Evolutionary conservation across 176 grass and related monocot genomes (phyloP).

Genomic region (Oryza meyeriana): DNA sequence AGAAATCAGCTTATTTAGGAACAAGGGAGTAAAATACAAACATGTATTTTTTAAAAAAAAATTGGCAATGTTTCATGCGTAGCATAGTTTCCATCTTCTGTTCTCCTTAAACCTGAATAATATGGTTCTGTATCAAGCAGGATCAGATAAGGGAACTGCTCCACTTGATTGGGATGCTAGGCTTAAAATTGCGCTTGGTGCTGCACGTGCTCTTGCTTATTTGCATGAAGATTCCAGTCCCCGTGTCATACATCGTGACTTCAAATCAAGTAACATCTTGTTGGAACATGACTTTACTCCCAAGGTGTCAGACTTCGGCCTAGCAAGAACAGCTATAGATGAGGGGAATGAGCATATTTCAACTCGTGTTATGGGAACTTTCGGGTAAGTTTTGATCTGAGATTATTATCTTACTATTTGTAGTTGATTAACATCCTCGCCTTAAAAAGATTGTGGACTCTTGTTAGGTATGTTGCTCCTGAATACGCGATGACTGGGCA

Average conservation of each 20-base stretch:
- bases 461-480: slow-evolving; percentile 83
- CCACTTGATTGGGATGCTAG: slow-evolving; percentile 79
- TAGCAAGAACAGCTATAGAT: slow-evolving; percentile 72
- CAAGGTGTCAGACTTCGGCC: slow-evolving; percentile 95
- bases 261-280: slow-evolving; percentile 98
- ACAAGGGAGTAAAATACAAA: no score
- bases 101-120: slow-evolving; percentile 6
- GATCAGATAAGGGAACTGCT: slow-evolving; percentile 56
- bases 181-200: slow-evolving; percentile 90
- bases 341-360: slow-evolving; percentile 92
- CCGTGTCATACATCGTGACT: slow-evolving; percentile 98
- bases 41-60: slow-evolving; percentile 6
- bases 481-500: slow-evolving; percentile 99
- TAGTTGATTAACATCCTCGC: slow-evolving; percentile 15
- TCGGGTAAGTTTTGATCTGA: slow-evolving; percentile 60
- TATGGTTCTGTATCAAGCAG: slow-evolving; percentile 42
- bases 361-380: slow-evolving; percentile 97
- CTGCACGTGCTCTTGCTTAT: slow-evolving; percentile 86
- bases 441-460: slow-evolving; percentile 4
- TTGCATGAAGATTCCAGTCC: slow-evolving; percentile 98
- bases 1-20: no score
- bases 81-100: background rate
- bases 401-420: slow-evolving; percentile 19
- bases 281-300: slow-evolving; percentile 87
- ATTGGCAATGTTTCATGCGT: background rate